Conservation (phyloP, 805 yeast species). For the Suhomyces xylopsoci region DNA sequence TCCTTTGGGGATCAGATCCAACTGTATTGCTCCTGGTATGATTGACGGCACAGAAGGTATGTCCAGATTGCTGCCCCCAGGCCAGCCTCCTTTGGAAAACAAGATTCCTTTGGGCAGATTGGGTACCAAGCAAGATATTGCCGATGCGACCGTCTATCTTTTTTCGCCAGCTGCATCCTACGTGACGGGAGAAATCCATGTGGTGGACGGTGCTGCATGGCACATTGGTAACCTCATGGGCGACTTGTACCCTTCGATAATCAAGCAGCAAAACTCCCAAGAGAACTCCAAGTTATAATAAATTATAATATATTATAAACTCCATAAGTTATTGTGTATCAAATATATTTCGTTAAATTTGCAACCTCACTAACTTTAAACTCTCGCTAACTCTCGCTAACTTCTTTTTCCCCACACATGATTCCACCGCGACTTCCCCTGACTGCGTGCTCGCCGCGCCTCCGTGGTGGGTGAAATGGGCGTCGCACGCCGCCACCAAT, state of each 20-base stretch:
- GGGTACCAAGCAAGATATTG: constrained; percentile 76
- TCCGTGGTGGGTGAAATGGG: not conserved
- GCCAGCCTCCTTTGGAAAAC: constrained; percentile 33
- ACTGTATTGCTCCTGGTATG: constrained; percentile 90
- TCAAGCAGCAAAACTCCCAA: constrained; percentile 27
- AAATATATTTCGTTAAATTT: too few species aligned
- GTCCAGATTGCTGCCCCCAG: constrained; percentile 54
- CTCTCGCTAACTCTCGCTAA: not conserved
- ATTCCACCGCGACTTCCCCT: too few species aligned
- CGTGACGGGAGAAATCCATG: constrained; percentile 71
- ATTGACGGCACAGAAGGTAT: constrained; percentile 87
- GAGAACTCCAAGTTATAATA: constrained; percentile 23
- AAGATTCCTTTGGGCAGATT: constrained; percentile 64
- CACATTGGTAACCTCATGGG: constrained; percentile 54
- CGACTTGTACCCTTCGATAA: constrained; percentile 32
- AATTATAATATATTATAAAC: too few species aligned
- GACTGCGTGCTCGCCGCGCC: not conserved
- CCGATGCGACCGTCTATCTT: constrained; percentile 79
- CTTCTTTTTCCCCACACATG: not conserved
- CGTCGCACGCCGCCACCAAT: not conserved
- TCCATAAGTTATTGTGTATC: too few species aligned
- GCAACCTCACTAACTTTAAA: not conserved
- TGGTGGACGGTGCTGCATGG: constrained; percentile 93
- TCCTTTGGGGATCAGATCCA: constrained; percentile 79
- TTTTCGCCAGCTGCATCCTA: constrained; percentile 80